phyloP scores from a whole-genome alignment of 345 rosid genomes.

The Sisymbrium altissimum region DNA sequence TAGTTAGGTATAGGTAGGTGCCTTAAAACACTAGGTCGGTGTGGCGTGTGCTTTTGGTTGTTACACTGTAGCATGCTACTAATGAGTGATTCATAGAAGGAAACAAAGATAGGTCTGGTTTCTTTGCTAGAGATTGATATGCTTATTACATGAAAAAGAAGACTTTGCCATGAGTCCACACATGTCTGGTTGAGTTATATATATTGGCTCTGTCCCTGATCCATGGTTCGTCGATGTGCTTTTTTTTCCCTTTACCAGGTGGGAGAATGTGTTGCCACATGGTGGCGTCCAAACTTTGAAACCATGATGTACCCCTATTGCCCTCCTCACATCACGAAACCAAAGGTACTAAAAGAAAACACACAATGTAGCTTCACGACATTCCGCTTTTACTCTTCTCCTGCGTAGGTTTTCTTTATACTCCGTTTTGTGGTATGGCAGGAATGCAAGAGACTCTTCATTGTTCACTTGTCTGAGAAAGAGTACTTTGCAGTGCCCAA shows the following conservation, averaged over 20 bases:
- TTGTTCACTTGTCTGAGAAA: constrained; percentile 93
- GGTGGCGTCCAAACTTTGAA: constrained; percentile 99
- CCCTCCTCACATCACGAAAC: constrained; percentile 95
- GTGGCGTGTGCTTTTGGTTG: constrained; percentile 2
- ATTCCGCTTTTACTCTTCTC: neutral
- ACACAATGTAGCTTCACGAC: neutral
- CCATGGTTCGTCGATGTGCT: neutral
- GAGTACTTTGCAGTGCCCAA: constrained; percentile 98
- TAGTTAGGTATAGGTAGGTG: neutral
- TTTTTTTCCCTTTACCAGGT: constrained; percentile 44
- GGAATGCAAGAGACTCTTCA: constrained; percentile 97
- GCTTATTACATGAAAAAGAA: neutral
- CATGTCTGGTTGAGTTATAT: neutral
- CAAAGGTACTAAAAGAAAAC: constrained; percentile 55
- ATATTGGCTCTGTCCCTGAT: neutral
- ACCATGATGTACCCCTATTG: constrained; percentile 97
- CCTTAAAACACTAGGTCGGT: neutral
- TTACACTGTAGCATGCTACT: neutral
- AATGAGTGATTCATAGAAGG: neutral
- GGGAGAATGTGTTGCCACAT: constrained; percentile 90
- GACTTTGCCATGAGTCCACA: constrained; percentile 8
- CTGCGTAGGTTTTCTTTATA: constrained; percentile 4
- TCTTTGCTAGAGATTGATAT: neutral
- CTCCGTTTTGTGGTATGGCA: constrained; percentile 36
- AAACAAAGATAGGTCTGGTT: neutral